phyloP scores from a whole-genome alignment of 768 basidiomycete genomes.

The Tephrocybe sp. region DNA sequence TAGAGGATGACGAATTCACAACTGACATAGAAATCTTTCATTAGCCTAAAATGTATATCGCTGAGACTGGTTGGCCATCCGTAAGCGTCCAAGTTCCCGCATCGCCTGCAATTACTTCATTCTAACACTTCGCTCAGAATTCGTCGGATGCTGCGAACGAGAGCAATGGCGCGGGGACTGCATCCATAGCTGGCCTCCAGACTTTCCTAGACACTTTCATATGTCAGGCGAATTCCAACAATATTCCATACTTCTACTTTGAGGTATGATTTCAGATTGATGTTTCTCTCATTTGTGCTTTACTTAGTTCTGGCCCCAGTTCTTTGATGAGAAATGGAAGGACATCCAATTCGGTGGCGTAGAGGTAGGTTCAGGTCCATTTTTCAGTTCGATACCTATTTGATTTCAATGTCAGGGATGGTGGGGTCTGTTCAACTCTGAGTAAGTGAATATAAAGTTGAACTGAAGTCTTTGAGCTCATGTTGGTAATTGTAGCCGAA shows the following conservation, averaged over 20 bases:
- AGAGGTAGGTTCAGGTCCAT: slow-evolving; percentile 30
- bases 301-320: slow-evolving; percentile 33
- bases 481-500: slow-evolving; percentile 41
- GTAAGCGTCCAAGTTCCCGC: slow-evolving; percentile 33
- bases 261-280: slow-evolving; percentile 42
- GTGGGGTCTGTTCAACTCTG: slow-evolving; percentile 45
- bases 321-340: slow-evolving; percentile 84
- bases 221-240: slow-evolving; percentile 80
- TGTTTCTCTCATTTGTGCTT: background rate
- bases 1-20: background rate
- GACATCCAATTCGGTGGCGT: slow-evolving; percentile 73
- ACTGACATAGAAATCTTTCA: background rate
- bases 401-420: slow-evolving; percentile 26
- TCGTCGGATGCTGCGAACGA: slow-evolving; percentile 53
- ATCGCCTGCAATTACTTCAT: background rate
- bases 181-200: slow-evolving; percentile 63
- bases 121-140: slow-evolving; percentile 29
- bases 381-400: background rate
- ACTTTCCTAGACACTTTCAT: slow-evolving; percentile 84
- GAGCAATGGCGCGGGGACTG: slow-evolving; percentile 65
- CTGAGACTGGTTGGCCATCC: slow-evolving; percentile 85
- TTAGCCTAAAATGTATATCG: slow-evolving; percentile 79
- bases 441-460: slow-evolving; percentile 34
- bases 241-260: slow-evolving; percentile 85
- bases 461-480: background rate